Percentiles rank a stretch among this genome's conserved stretches.
These are phyloP conservation scores for Notholithocarpus densiflorus DNA, from an alignment of 306 rosid genomes.

Conservation along the genomic window DNA sequence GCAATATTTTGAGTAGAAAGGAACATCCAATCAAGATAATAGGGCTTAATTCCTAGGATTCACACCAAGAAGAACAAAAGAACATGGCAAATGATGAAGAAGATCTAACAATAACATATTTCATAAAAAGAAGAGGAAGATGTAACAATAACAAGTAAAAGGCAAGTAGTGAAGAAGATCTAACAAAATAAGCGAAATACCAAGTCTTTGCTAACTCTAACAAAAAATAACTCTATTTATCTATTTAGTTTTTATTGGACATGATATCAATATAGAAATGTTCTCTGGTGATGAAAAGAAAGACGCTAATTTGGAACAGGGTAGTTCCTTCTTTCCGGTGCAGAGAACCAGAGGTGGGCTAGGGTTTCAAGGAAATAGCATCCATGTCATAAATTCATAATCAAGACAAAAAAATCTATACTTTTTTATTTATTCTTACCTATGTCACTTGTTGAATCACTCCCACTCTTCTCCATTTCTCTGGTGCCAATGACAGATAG, in stretches of 20 bases:
- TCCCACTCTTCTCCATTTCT: conserved; percentile 13
- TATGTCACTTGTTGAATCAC: conserved; percentile 35
- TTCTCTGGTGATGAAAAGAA: conserved; percentile 14
- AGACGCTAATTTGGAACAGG: conserved; percentile 18
- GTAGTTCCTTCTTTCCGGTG: conserved; percentile 20
- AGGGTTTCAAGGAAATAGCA: conserved; percentile 63
- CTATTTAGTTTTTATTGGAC: not conserved
- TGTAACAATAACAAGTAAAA: not conserved
- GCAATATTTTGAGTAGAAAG: not conserved
- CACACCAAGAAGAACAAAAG: not conserved
- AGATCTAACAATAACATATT: not conserved
- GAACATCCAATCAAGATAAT: not conserved
- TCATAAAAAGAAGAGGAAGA: not conserved
- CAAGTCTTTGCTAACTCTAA: not conserved
- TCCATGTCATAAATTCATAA: conserved; percentile 35
- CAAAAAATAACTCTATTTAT: not conserved
- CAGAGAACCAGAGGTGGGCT: conserved; percentile 39
- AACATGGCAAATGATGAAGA: not conserved
- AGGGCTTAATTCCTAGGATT: not conserved
- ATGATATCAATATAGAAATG: conserved; percentile 19
- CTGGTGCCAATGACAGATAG: conserved; percentile 27
- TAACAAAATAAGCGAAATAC: not conserved
- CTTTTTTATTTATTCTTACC: not conserved
- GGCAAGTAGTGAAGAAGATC: not conserved
- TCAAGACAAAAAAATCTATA: conserved; percentile 42